Evolutionary conservation across 139 green algal genomes (phyloP), one percentile per base, ranked within the genome.

Genomic region (Micractinium sp.): DNA sequence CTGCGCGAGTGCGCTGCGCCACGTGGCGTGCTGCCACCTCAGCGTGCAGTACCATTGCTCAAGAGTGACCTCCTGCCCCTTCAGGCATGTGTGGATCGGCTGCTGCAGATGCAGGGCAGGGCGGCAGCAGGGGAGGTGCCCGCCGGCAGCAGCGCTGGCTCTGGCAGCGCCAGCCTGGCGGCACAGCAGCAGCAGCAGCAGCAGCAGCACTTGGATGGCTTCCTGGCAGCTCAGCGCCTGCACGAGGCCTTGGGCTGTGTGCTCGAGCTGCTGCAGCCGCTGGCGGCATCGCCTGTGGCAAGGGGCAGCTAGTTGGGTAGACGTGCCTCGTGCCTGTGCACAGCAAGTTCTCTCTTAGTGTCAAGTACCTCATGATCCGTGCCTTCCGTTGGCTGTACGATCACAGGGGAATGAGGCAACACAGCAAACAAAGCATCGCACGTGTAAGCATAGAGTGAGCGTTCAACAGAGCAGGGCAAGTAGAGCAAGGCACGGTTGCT

Each of bases 161-260:
- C 31, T 39, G 69, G 39, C 84, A 76, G 25, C 22, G 23, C 2
- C 0, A 29, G 38, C 29, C 5, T 2, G 12, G 77, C 63, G 18
- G 77, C 29, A 31, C 35, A 63, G 35, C 29, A 56, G 38, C 15
- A 25, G 85, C 5, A 47, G 73, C 47, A 14, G 56, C 47, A 84
- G 74, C 78, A 86, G 82, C 36, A 82, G 82, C 15, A 27, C 25
- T 33, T 91, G 75, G 67, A 88, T 15, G 53, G 38, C 38, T 87
- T 53, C n/a, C n/a, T 91, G 67, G 88, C 81, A 29, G 60, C 87
- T 33, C 79, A 91, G 79, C 87, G 88, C 16, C 39, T 91, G 88
- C 63, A 83, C 12, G 88, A 91, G 15, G 79, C 74, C 0, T 29
- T 91, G 66, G 71, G 36, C 2, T 39, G 81, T 20, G 69, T 82